Conservation (phyloP, 257 asterid genomes). For the Ligustrum vulgare region DNA sequence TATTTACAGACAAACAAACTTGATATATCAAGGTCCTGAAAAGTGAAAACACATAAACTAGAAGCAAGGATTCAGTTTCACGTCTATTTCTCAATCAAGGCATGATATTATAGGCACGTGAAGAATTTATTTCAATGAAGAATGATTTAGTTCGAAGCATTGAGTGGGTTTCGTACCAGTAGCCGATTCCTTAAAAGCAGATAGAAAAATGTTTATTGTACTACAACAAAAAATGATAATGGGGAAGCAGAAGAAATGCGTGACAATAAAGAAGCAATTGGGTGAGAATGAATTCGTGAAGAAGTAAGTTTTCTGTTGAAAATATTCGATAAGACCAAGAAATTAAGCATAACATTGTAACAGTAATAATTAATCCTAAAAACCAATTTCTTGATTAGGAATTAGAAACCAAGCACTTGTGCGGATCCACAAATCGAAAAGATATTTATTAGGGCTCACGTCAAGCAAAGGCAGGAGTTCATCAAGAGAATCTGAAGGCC, state of each 20-base stretch:
- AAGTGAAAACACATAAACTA: too few species aligned
- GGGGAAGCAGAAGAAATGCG: too few species aligned
- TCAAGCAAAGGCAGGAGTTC: constrained; percentile 76
- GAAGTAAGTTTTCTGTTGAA: neutral
- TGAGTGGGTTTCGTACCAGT: neutral
- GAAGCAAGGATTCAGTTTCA: too few species aligned
- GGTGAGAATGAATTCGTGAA: neutral
- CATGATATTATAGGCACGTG: neutral
- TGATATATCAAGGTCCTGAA: neutral
- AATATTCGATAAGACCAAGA: neutral
- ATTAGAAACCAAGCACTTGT: neutral
- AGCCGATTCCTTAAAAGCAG: neutral
- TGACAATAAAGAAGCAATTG: too few species aligned
- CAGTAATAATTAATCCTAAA: neutral
- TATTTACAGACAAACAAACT: neutral
- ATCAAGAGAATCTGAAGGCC: constrained; percentile 56
- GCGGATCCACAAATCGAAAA: neutral
- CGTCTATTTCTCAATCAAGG: neutral
- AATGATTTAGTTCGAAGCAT: too few species aligned
- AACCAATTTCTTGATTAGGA: neutral
- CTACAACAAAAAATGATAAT: neutral
- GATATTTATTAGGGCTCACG: constrained; percentile 40
- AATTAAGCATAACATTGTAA: neutral
- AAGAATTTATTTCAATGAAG: too few species aligned
- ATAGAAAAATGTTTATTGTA: neutral